Evolutionary conservation across 345 rosid species (phyloP).

Genomic region (Lepidium didymum): DNA sequence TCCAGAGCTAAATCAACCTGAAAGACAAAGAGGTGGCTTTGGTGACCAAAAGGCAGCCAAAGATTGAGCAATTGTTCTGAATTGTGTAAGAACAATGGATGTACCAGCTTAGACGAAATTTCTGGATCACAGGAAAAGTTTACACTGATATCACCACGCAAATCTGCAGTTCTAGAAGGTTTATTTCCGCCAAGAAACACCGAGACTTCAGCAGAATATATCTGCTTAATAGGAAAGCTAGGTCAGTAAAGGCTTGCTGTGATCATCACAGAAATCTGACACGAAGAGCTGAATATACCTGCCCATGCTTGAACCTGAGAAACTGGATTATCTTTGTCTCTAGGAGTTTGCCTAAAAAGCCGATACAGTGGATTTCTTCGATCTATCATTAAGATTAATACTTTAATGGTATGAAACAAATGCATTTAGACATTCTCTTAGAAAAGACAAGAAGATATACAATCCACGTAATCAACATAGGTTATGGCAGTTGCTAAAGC

Average conservation of each 20-base stretch:
- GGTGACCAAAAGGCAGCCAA: slow-evolving; percentile 7
- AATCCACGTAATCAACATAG: neutral
- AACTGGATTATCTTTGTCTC: slow-evolving; percentile 81
- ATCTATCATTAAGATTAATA: slow-evolving; percentile 38
- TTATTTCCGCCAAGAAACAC: slow-evolving; percentile 78
- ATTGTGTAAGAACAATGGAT: neutral
- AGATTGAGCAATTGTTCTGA: neutral
- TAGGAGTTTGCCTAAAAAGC: slow-evolving; percentile 72
- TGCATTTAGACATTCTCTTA: neutral
- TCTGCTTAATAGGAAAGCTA: slow-evolving; percentile 38
- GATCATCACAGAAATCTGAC: slow-evolving; percentile 5
- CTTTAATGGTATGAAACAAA: neutral
- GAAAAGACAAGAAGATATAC: neutral
- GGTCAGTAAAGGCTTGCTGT: slow-evolving; percentile 4
- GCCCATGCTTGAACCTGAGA: slow-evolving; percentile 89
- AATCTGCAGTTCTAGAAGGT: slow-evolving; percentile 82
- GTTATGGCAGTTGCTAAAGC: slow-evolving; percentile 8
- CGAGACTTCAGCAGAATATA: slow-evolving; percentile 77
- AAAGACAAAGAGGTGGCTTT: slow-evolving; percentile 1
- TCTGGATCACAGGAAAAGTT: slow-evolving; percentile 91
- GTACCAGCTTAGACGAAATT: slow-evolving; percentile 71
- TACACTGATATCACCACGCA: slow-evolving; percentile 78
- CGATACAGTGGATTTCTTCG: slow-evolving; percentile 70
- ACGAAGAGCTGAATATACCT: slow-evolving; percentile 39
- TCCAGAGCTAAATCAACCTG: slow-evolving; percentile 87